A percentile compares a stretch with the other conserved stretches of the same genome.
phyloP scores from a whole-genome alignment of 176 grass and related monocot genomes.

The Rhynchospora tenuis region DNA sequence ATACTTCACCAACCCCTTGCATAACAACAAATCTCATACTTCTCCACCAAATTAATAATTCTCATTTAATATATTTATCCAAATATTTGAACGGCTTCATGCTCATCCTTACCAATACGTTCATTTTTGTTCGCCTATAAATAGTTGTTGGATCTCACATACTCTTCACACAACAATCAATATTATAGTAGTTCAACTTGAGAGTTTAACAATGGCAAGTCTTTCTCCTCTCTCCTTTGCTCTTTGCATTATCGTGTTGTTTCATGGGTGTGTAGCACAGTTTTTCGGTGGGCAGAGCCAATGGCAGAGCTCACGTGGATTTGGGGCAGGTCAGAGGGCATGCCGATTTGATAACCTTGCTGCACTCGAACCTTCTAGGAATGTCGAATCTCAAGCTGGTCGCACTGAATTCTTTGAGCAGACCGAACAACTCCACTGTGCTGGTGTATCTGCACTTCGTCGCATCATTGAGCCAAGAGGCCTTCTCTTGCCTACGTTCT shows the following conservation, averaged over 20 bases:
- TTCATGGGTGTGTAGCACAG: slow-evolving; percentile 27
- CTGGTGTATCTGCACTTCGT: slow-evolving; percentile 11
- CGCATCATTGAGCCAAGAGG: slow-evolving; percentile 25
- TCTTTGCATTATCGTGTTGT: slow-evolving; percentile 25
- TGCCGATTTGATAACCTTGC: slow-evolving; percentile 24
- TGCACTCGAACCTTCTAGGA: not conserved
- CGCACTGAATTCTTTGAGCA: slow-evolving; percentile 23
- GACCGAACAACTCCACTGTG: slow-evolving; percentile 19
- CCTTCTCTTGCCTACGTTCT: slow-evolving; percentile 17
- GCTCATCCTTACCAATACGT: not conserved
- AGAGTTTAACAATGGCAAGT: slow-evolving; percentile 18
- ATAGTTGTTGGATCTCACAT: not conserved
- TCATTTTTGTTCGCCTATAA: not conserved
- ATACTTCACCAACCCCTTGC: slow-evolving; percentile 5
- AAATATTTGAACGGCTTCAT: not conserved
- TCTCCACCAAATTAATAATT: not conserved
- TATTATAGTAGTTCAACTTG: not conserved
- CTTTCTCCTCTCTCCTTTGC: not conserved
- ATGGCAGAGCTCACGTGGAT: slow-evolving; percentile 7
- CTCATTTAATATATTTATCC: not conserved
- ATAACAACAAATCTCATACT: not conserved
- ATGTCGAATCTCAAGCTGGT: slow-evolving; percentile 26
- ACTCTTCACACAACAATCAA: not conserved
- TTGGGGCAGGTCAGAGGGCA: slow-evolving; percentile 3
- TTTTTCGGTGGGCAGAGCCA: slow-evolving; percentile 5